Evolutionary conservation across 176 grass and related monocot species (phyloP).

Genomic region (Zoysia japonica): DNA sequence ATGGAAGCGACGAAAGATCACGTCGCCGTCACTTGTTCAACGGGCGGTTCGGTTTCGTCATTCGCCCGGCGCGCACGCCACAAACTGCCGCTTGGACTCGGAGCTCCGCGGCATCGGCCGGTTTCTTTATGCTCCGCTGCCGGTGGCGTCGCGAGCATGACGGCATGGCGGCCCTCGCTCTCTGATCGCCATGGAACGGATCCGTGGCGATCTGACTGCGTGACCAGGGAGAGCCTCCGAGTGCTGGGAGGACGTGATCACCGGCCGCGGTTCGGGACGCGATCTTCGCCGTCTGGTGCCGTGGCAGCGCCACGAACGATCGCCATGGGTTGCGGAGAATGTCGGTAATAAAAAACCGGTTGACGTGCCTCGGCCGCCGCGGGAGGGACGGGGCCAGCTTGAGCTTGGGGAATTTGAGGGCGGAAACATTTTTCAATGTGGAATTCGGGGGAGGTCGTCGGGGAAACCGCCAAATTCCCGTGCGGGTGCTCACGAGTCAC

Average conservation of each 20-base stretch:
- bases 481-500: constrained; percentile 14
- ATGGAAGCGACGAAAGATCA: not conserved
- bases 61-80: constrained; percentile 45
- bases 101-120: not conserved
- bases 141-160: not conserved
- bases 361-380: constrained; percentile 56
- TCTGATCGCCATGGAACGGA: not conserved
- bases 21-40: constrained; percentile 45
- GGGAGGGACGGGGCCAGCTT: not conserved
- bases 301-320: constrained; percentile 37
- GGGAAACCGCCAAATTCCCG: constrained; percentile 42
- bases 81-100: constrained; percentile 21
- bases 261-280: constrained; percentile 1
- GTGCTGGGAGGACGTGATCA: not conserved
- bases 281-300: not conserved
- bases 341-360: constrained; percentile 48
- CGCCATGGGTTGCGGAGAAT: constrained; percentile 49
- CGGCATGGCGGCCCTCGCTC: not conserved
- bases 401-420: constrained; percentile 37
- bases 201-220: not conserved
- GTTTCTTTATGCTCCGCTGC: not conserved
- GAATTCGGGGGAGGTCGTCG: constrained; percentile 20
- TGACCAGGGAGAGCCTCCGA: not conserved
- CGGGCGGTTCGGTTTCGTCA: constrained; percentile 18
- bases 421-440: constrained; percentile 5